These are phyloP conservation scores for Fagus sylvatica DNA, from an alignment of 306 rosid species.

Conservation along the genomic window DNA sequence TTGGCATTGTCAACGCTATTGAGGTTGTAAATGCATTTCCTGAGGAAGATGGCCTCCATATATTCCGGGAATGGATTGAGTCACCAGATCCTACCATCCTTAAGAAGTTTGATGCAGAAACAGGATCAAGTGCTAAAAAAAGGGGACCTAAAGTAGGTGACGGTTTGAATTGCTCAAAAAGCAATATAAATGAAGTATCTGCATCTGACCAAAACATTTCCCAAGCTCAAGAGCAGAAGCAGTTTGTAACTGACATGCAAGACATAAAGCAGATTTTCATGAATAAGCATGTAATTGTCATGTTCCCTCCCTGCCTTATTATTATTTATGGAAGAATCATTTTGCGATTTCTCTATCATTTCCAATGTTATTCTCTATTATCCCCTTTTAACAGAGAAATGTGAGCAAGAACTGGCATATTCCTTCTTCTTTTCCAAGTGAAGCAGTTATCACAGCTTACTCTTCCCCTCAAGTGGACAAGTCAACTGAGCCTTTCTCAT, in stretches of 20 bases:
- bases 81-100: slow-evolving; percentile 94
- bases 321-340: slow-evolving; percentile 18
- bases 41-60: slow-evolving; percentile 76
- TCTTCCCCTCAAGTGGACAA: slow-evolving; percentile 77
- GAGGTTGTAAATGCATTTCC: slow-evolving; percentile 95
- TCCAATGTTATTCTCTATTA: background rate
- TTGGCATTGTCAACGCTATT: slow-evolving; percentile 96
- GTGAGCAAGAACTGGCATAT: slow-evolving; percentile 99
- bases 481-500: slow-evolving; percentile 78
- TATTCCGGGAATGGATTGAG: slow-evolving; percentile 90
- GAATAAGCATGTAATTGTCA: slow-evolving; percentile 65
- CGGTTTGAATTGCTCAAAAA: slow-evolving; percentile 18
- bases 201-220: slow-evolving; percentile 38
- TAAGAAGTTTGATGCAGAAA: slow-evolving; percentile 54
- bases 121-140: slow-evolving; percentile 45
- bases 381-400: slow-evolving; percentile 65
- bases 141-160: slow-evolving; percentile 52
- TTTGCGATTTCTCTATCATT: slow-evolving; percentile 18
- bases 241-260: slow-evolving; percentile 35
- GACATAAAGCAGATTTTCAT: slow-evolving; percentile 61
- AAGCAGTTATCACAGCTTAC: slow-evolving; percentile 80
- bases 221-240: slow-evolving; percentile 41
- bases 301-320: slow-evolving; percentile 23
- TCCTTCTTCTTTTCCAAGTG: slow-evolving; percentile 86
- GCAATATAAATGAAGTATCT: slow-evolving; percentile 35